Evolutionary conservation across 495 filamentous ascomycete species (phyloP), one percentile per base, ranked within the genome.

Genomic region (Darksidea phi): DNA sequence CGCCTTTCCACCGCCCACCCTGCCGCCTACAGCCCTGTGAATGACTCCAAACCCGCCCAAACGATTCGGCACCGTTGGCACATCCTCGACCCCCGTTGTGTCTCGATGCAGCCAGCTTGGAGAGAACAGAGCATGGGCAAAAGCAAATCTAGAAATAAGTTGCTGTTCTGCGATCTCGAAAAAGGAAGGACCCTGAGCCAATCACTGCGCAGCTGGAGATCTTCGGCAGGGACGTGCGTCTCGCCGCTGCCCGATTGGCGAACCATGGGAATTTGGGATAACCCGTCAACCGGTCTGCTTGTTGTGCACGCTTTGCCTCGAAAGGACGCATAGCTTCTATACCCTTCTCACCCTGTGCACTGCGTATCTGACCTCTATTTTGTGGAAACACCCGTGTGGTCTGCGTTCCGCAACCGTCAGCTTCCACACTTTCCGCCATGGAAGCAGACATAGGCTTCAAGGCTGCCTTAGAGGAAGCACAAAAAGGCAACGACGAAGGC

Each of bases 401-500:
- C 10, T 32, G 28, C 28, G 28, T 32, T 43, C 18, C 15, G 41
- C 41, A 43, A 6, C 13, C 10, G 28, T 32, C 28, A 28, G 24
- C 18, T 52, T 67, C 32, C 41, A 63, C 54, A 28, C 66, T 36
- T 2, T 49, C 32, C 38, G n/a, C 34, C 17, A 82, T 84, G 78
- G 78, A 82, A 56, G 78, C 80, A 59, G 71, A 80, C 48, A 64
- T 75, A 43, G 83, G 78, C 32, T 79, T 86, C 57, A 72, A 75
- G 28, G 77, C 83, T 38, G 89, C 90, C n/a, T 72, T 91, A n/a
- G 87, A 89, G 58, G 90, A 95, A 70, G 88, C 89, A 0, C 83
- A 78, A 66, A 73, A 79, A 43, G 83, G 86, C 28, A 82, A 79
- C 43, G 71, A 77, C n/a, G 88, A 93, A 74, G 88, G 89, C 28